Evolutionary conservation across 768 basidiomycete genomes (phyloP).

Genomic region (Cystofilobasidium macerans): DNA sequence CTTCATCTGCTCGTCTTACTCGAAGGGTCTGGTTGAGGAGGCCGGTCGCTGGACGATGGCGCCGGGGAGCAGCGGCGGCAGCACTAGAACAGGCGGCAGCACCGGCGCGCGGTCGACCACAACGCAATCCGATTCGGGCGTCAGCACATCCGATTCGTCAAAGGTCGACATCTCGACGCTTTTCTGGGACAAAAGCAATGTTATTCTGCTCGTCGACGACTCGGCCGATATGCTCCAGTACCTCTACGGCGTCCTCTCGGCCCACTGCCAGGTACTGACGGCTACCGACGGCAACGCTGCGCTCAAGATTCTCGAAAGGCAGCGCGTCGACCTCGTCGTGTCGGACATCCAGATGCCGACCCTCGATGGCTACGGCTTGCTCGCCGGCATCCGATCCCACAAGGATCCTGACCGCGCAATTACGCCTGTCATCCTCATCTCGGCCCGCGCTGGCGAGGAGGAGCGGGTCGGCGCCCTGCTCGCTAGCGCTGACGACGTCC

Average conservation of each 20-base stretch:
- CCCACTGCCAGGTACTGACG: constrained; percentile 10
- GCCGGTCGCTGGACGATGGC: background rate
- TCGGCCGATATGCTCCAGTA: background rate
- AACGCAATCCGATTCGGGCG: background rate
- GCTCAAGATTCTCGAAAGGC: background rate
- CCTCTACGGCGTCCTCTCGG: constrained; percentile 6
- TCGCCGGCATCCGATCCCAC: constrained; percentile 1
- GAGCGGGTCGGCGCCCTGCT: constrained; percentile 16
- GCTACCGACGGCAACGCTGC: constrained; percentile 18
- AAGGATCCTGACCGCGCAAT: constrained; percentile 3
- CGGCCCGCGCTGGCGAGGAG: constrained; percentile 14
- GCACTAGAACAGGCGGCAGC: background rate
- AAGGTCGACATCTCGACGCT: constrained; percentile 36
- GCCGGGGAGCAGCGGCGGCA: background rate
- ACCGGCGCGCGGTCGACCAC: background rate
- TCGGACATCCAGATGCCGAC: constrained; percentile 16
- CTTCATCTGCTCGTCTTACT: background rate
- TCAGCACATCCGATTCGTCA: constrained; percentile 11
- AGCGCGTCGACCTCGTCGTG: constrained; percentile 8
- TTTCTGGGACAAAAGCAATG: constrained; percentile 39
- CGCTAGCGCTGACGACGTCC: constrained; percentile 16
- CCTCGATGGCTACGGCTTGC: background rate
- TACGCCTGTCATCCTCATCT: constrained; percentile 19
- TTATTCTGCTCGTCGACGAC: constrained; percentile 28
- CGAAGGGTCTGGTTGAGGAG: background rate